Evolutionary conservation across 441 rosid genomes (phyloP).

Genomic region (Manihot esculenta): DNA sequence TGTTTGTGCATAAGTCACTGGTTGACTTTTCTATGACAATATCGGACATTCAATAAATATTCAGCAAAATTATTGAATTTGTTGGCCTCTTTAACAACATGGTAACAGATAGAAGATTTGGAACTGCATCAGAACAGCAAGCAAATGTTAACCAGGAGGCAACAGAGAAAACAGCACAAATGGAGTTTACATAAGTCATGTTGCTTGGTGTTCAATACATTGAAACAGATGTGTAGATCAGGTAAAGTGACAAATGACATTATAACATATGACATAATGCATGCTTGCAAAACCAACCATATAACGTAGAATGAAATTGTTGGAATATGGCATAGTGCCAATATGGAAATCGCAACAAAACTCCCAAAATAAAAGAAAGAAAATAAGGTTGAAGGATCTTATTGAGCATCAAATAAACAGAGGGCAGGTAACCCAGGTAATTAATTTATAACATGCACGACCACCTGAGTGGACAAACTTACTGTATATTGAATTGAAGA

Average conservation of each 20-base stretch:
- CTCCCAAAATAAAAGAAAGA: neutral
- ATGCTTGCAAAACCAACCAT: neutral
- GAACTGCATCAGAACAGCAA: neutral
- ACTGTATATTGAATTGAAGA: slow-evolving; percentile 17
- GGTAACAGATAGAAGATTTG: neutral
- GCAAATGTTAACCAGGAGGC: neutral
- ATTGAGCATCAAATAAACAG: neutral
- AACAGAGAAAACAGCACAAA: neutral
- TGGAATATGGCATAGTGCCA: neutral
- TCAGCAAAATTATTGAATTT: neutral
- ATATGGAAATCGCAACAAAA: neutral
- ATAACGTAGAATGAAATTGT: neutral
- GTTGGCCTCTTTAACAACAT: neutral
- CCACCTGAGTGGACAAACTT: slow-evolving; percentile 12
- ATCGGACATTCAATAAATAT: neutral
- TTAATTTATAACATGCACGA: neutral
- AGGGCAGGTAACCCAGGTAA: neutral
- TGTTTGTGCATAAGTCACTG: neutral
- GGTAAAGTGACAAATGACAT: neutral
- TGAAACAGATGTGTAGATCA: neutral
- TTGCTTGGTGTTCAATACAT: slow-evolving; percentile 8
- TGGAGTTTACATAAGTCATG: neutral
- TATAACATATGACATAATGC: neutral
- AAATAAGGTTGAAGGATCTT: slow-evolving; percentile 6
- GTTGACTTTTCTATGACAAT: slow-evolving; percentile 5